Conservation (phyloP, 306 rosid species). For the Abrus pulchellus region DNA sequence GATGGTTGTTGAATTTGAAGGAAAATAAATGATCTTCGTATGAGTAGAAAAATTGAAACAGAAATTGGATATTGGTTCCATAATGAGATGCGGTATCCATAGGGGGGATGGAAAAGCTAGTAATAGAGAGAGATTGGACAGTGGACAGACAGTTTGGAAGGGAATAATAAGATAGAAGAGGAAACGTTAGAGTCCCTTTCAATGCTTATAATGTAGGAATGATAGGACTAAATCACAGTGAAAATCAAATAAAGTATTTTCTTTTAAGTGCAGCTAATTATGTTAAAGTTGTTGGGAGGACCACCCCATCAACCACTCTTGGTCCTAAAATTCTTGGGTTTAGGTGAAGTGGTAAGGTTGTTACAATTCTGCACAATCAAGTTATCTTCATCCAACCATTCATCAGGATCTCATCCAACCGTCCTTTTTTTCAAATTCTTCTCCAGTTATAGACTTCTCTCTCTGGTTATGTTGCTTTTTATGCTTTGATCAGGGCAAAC, state of each 20-base stretch:
- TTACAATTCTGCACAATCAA: conserved; percentile 40
- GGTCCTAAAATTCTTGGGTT: conserved; percentile 37
- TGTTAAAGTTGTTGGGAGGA: conserved; percentile 45
- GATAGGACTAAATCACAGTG: conserved; percentile 22
- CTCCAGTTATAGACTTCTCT: conserved; percentile 1
- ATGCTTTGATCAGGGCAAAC: background rate
- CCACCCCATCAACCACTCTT: conserved; percentile 42
- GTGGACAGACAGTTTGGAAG: conserved; percentile 40
- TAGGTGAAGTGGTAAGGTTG: conserved; percentile 54
- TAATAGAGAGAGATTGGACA: conserved; percentile 10
- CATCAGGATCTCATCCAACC: background rate
- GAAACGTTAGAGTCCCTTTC: conserved; percentile 41
- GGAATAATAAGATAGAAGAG: conserved; percentile 35
- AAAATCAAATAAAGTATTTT: conserved; percentile 12
- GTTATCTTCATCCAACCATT: conserved; percentile 42
- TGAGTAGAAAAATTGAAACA: background rate
- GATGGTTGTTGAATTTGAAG: conserved; percentile 26
- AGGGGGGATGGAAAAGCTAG: conserved; percentile 36
- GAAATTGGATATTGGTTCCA: background rate
- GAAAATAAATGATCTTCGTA: conserved; percentile 6
- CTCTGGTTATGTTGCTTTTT: background rate
- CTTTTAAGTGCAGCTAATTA: conserved; percentile 25
- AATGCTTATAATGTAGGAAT: conserved; percentile 51
- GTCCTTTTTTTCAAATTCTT: too few species aligned
- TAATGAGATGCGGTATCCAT: conserved; percentile 32